phyloP scores from a whole-genome alignment of 2,329 filamentous ascomycete genomes.

The Phialophora verrucosa region DNA sequence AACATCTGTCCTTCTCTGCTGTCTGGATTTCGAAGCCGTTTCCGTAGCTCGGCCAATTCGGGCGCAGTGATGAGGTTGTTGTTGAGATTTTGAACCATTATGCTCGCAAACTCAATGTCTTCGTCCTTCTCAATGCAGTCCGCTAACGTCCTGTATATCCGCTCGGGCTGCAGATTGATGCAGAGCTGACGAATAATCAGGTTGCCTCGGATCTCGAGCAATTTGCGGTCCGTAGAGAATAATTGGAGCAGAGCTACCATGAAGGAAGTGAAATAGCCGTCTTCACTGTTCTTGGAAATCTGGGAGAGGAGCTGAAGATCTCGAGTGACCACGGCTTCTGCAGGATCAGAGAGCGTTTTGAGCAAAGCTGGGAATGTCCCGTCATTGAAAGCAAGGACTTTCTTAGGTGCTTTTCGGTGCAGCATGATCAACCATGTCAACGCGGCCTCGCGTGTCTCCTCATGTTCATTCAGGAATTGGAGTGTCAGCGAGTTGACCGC shows the following conservation, averaged over 20 bases:
- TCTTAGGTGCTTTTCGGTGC: constrained; percentile 90
- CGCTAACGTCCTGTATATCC: constrained; percentile 92
- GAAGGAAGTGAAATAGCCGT: constrained; percentile 96
- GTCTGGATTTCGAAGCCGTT: constrained; percentile 87
- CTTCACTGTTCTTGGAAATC: constrained; percentile 94
- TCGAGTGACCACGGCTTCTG: constrained; percentile 92
- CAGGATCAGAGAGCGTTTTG: constrained; percentile 93
- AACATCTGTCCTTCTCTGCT: constrained; percentile 94
- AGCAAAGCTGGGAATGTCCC: constrained; percentile 94
- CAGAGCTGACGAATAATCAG: constrained; percentile 95
- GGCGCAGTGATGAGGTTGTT: constrained; percentile 98
- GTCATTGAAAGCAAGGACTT: constrained; percentile 93
- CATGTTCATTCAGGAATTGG: constrained; percentile 94
- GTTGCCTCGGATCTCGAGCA: constrained; percentile 91
- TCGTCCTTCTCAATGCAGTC: constrained; percentile 98
- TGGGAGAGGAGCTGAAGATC: constrained; percentile 93
- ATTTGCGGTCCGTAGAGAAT: constrained; percentile 89
- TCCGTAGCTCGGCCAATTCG: constrained; percentile 87
- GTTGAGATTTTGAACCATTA: constrained; percentile 99
- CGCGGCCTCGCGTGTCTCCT: constrained; percentile 91
- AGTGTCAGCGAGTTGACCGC: constrained; percentile 92
- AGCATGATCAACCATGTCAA: constrained; percentile 98
- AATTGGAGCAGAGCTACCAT: constrained; percentile 96
- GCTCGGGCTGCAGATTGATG: constrained; percentile 87
- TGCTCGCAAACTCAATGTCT: constrained; percentile 96